Conservation (phyloP, 768 basidiomycete species). For the Naganishia kalamii region DNA sequence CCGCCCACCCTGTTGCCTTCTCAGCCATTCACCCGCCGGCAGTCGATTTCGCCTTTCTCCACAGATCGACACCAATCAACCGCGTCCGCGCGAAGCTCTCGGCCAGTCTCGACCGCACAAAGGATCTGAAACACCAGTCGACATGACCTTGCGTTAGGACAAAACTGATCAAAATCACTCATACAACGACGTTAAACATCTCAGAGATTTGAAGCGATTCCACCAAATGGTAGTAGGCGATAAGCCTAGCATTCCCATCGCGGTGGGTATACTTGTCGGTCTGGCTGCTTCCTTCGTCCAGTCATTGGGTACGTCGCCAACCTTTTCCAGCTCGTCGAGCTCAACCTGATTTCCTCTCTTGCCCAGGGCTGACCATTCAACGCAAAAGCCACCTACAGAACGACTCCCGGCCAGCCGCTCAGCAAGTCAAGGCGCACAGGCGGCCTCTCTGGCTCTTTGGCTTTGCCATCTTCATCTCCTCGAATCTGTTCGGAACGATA, state of each 20-base stretch:
- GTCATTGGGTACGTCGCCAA: slow-evolving; percentile 55
- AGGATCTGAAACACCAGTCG: too few species aligned
- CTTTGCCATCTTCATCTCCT: slow-evolving; percentile 50
- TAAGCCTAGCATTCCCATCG: slow-evolving; percentile 37
- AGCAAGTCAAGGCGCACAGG: slow-evolving; percentile 64
- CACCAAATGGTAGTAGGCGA: not conserved
- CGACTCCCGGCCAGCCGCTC: slow-evolving; percentile 60
- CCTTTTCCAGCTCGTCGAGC: not conserved
- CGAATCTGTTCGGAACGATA: slow-evolving; percentile 52
- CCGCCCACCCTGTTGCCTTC: too few species aligned
- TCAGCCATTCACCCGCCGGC: too few species aligned
- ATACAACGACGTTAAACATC: too few species aligned
- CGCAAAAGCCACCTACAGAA: slow-evolving; percentile 87
- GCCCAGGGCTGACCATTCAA: slow-evolving; percentile 71
- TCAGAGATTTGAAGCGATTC: too few species aligned
- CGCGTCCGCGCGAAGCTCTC: too few species aligned
- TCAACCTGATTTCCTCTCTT: not conserved
- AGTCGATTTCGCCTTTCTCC: too few species aligned
- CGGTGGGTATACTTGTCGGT: slow-evolving; percentile 52
- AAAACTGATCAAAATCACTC: too few species aligned
- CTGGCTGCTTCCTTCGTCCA: slow-evolving; percentile 82
- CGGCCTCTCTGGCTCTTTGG: slow-evolving; percentile 87
- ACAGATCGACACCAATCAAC: too few species aligned
- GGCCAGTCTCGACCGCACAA: too few species aligned
- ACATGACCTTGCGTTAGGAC: too few species aligned